Base-by-base conservation (phyloP, 176 grass and related monocot genomes). In the Typha latifolia region DNA sequence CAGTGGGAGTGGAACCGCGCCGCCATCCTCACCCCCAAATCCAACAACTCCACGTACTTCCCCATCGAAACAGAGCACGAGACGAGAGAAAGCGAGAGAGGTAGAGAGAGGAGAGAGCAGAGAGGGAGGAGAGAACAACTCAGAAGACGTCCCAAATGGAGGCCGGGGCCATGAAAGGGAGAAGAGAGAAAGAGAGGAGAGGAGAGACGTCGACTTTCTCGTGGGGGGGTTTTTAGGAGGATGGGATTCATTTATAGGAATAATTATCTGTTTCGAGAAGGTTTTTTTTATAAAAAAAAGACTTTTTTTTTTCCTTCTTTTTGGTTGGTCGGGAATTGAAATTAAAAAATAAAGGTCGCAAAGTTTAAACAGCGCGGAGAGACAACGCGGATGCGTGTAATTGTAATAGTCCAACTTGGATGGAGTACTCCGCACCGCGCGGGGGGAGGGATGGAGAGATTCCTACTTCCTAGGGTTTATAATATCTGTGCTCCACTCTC, bases 1-100 rank as follows among this genome's bases (percentile, higher is more conserved):
- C 73, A 86, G 79, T 90, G 87, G 52, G 77, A 14, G 70, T 83
- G 84, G 83, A 79, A 80, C 64, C 87, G 55, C 69, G 20, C 83
- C 14, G 83, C 80, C 26, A 86, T 51, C 29, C 83, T 51, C 69
- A 49, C 49, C 56, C 73, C 74, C 55, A 78, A 34, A 32, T 78
- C 83, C 18, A 91, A 61, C 24, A 87, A 13, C 72, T 91, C 81
- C 51, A 12, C 50, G 74, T 70, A 82, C 74, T 15, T 82, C 20
- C 67, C 84, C 63, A 77, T 73, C 68, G 24, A 47, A 78, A 77
- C 56, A 26, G 24, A 26, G 24, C 24, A 26, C 24, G 24, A 13
- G 12, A 49, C 51, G 53, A 68, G 16, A 34, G 48, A 16, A 15
- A 48, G 19, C 1, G 62, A 21, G 12, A 0, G 50, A 32, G 2